Percentiles rank a stretch among this genome's conserved stretches.
These are phyloP conservation scores for Glycine latifolia DNA, from an alignment of 306 rosid species.

Conservation along the genomic window DNA sequence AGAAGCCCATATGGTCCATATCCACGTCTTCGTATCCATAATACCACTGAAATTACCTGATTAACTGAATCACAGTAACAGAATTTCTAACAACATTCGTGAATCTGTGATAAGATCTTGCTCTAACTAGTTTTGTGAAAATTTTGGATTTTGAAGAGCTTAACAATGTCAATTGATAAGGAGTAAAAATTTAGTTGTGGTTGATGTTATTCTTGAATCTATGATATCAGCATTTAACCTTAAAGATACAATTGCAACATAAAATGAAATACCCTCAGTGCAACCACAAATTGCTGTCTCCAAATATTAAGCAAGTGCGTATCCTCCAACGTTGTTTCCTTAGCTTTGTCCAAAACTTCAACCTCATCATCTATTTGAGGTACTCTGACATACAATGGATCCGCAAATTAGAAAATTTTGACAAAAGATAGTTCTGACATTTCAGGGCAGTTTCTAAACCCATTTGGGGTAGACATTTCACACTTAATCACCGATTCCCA, in stretches of 20 bases:
- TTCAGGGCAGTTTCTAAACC: no score
- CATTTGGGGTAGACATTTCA: no score
- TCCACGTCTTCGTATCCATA: conserved; percentile 7
- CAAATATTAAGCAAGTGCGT: conserved; percentile 59
- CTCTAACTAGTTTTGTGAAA: background rate
- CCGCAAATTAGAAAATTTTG: conserved; percentile 51
- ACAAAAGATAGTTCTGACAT: conserved; percentile 16
- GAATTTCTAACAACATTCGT: background rate
- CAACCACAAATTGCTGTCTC: conserved; percentile 84
- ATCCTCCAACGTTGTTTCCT: conserved; percentile 51
- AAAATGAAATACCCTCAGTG: conserved; percentile 63
- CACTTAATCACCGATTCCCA: no score
- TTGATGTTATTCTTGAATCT: conserved; percentile 29
- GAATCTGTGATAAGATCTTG: conserved; percentile 5
- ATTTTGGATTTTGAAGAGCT: conserved; percentile 34
- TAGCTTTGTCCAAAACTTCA: conserved; percentile 53
- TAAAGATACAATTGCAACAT: conserved; percentile 30
- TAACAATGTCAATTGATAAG: conserved; percentile 17
- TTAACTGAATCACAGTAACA: conserved; percentile 5
- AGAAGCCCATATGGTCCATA: background rate
- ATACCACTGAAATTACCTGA: background rate
- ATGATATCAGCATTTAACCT: conserved; percentile 32
- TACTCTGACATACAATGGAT: conserved; percentile 55
- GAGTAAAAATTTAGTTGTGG: background rate
- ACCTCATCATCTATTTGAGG: conserved; percentile 53